phyloP scores from a whole-genome alignment of 2,329 filamentous ascomycete genomes.

The Cadophora gregata region DNA sequence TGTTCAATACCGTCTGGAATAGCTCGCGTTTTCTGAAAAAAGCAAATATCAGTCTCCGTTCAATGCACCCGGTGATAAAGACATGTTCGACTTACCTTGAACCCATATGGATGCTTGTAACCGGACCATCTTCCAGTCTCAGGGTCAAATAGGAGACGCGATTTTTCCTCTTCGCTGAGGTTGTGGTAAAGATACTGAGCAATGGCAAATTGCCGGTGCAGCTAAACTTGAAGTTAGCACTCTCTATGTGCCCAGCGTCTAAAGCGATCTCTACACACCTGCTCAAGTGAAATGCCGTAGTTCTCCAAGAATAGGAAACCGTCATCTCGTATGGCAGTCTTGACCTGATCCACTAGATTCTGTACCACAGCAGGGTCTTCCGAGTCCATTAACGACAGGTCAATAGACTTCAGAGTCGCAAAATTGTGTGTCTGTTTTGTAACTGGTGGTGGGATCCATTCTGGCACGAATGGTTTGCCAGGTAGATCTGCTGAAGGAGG shows the following conservation, averaged over 20 bases:
- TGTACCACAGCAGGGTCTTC: constrained; percentile 51
- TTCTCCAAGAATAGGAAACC: constrained; percentile 56
- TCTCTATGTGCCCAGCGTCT: neutral
- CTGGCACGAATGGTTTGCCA: constrained; percentile 51
- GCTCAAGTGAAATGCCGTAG: constrained; percentile 52
- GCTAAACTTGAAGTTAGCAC: constrained; percentile 38
- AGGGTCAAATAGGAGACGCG: constrained; percentile 54
- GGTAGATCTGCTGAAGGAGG: constrained; percentile 48
- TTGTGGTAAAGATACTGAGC: constrained; percentile 57
- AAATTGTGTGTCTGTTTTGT: constrained; percentile 53
- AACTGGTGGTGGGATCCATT: constrained; percentile 51
- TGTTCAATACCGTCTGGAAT: constrained; percentile 57
- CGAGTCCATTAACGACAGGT: constrained; percentile 52
- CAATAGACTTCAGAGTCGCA: constrained; percentile 49
- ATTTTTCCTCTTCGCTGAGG: constrained; percentile 56
- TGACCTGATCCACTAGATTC: constrained; percentile 50
- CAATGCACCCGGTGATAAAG: neutral
- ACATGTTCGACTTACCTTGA: constrained; percentile 44
- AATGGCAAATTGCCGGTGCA: constrained; percentile 57
- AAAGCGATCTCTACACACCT: constrained; percentile 34
- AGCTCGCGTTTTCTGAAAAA: constrained; percentile 48
- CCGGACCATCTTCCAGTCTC: constrained; percentile 55
- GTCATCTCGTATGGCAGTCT: constrained; percentile 51
- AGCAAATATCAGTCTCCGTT: constrained; percentile 5
- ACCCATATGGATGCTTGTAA: constrained; percentile 55